Conservation (phyloP, 192 early-diverging fungal species). For the Nowakowskiella sp. region DNA sequence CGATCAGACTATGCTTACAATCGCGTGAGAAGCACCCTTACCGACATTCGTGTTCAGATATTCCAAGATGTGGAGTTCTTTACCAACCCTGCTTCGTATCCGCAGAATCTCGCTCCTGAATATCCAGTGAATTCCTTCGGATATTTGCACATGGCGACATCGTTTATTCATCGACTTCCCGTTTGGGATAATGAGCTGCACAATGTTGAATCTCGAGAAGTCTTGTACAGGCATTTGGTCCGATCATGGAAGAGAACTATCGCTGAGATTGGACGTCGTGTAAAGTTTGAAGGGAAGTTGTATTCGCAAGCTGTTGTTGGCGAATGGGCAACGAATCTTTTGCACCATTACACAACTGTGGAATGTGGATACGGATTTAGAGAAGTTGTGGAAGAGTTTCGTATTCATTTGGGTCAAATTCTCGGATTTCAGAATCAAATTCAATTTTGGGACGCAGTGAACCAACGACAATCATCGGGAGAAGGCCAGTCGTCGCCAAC, state of each 20-base stretch:
- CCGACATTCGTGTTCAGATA: conserved; percentile 55
- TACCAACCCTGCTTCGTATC: conserved; percentile 43
- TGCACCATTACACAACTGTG: conserved; percentile 51
- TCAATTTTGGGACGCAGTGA: too few relatives aligned
- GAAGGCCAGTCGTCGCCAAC: too few relatives aligned
- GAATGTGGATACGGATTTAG: conserved; percentile 48
- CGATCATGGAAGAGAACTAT: conserved; percentile 72
- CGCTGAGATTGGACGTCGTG: conserved; percentile 57
- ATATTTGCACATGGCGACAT: conserved; percentile 70
- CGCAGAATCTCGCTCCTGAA: conserved; percentile 70
- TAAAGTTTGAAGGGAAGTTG: conserved; percentile 63
- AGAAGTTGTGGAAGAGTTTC: conserved; percentile 54
- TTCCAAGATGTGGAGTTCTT: conserved; percentile 42
- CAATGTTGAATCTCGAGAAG: conserved; percentile 53
- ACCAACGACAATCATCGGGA: too few relatives aligned
- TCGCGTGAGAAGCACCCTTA: conserved; percentile 66
- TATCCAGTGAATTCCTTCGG: conserved; percentile 70
- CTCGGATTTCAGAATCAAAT: too few relatives aligned
- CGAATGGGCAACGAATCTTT: conserved; percentile 75
- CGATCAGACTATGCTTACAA: conserved; percentile 76
- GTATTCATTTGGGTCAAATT: too few relatives aligned
- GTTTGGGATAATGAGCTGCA: conserved; percentile 64
- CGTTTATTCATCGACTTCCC: conserved; percentile 68
- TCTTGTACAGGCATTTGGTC: conserved; percentile 62
- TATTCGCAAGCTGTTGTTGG: conserved; percentile 68